Conservation (phyloP, 2,329 filamentous ascomycete genomes). For the Zymoseptoria pseudotritici region DNA sequence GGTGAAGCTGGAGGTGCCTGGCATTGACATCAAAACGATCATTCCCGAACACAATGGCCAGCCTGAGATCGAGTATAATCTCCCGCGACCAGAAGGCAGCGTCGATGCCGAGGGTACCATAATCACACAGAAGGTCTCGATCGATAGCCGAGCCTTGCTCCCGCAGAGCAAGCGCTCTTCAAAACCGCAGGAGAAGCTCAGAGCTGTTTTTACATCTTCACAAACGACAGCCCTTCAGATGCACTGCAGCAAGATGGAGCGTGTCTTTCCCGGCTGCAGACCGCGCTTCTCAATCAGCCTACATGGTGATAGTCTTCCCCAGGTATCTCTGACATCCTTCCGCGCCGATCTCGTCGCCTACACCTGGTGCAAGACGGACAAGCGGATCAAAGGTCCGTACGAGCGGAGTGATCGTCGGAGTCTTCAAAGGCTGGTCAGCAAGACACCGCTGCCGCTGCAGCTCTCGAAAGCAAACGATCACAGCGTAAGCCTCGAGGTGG, state of each 20-base stretch:
- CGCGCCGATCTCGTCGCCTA: slow-evolving; percentile 8
- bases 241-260: slow-evolving; percentile 9
- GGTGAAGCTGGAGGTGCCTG: slow-evolving; percentile 10
- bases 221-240: slow-evolving; percentile 16
- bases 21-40: slow-evolving; percentile 12
- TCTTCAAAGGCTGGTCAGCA: slow-evolving; percentile 7
- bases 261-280: slow-evolving; percentile 12
- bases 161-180: slow-evolving; percentile 14
- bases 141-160: slow-evolving; percentile 18
- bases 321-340: slow-evolving; percentile 8
- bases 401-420: slow-evolving; percentile 6
- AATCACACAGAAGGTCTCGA: slow-evolving; percentile 5
- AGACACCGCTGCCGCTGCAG: slow-evolving; percentile 4
- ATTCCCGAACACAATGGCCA: slow-evolving; percentile 3
- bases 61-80: slow-evolving; percentile 3
- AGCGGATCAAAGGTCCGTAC: slow-evolving; percentile 8
- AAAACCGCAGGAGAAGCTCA: slow-evolving; percentile 18
- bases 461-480: slow-evolving; percentile 12
- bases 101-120: slow-evolving; percentile 1
- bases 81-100: slow-evolving; percentile 1
- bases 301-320: slow-evolving; percentile 9
- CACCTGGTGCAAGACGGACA: slow-evolving; percentile 9
- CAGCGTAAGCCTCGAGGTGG: slow-evolving; percentile 3
- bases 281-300: slow-evolving; percentile 12
- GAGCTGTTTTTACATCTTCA: slow-evolving; percentile 16